Evolutionary conservation across 305 asterid species (phyloP), one percentile per base, ranked within the genome.

Genomic region (Plantago rigida): DNA sequence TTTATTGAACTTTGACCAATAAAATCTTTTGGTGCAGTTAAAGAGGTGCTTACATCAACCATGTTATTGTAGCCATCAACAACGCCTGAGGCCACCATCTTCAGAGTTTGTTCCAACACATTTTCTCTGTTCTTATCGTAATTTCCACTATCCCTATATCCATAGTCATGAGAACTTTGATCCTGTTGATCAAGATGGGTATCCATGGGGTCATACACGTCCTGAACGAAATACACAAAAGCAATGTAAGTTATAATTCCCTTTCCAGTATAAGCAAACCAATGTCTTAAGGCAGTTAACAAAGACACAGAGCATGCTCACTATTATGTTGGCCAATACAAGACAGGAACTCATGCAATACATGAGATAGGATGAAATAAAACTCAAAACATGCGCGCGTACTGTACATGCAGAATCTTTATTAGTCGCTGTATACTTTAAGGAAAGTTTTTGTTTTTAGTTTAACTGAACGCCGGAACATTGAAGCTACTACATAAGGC

Each of bases 61-160:
- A 64, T 67, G 60, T 67, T 71, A 47, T 75, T 69, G 46, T 63
- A 82, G 66, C 63, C 66, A 69, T 76, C 72, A 12, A 80, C 74
- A 48, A 80, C 77, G 31, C 83, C 82, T 17, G 96, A 81, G 69
- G 86, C 57, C 51, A 78, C 78, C 79, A 69, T 68, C 68, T 53
- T 81, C 56, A 83, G 49, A 41, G 90, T 83, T 53, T 57, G 73
- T 68, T 81, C 82, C 70, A 80, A 76, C 41, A 78, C 84, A 73
- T 62, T 67, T 68, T 62, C 79, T 56, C 67, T 69, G 29, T 66
- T 76, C 51, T 74, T 75, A 68, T 70, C 73, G 63, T 69, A 73
- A 63, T 65, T 67, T 64, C 69, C 82, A 59, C 69, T 71, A 45
- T 51, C 82, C 36, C 48, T 67, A 69, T 82, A 66, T 49, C 69